Evolutionary conservation across 2,329 filamentous ascomycete genomes (phyloP).

Genomic region (Fusarium anthophilum): DNA sequence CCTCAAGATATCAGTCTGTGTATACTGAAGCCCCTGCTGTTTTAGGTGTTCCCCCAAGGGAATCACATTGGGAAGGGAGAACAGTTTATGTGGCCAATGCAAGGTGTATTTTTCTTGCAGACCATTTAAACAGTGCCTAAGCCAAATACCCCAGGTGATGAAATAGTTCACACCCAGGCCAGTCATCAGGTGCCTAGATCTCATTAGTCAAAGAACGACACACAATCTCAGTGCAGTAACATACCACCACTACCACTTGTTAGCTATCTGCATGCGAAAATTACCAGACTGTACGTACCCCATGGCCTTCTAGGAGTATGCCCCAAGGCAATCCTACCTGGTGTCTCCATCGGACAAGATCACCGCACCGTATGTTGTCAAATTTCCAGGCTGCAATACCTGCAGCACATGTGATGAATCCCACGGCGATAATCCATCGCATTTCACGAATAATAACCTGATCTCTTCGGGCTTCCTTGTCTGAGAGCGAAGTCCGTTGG

Average conservation of each 20-base stretch:
- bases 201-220: accelerated
- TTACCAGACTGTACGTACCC: not conserved
- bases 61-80: accelerated
- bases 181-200: not conserved
- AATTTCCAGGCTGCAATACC: not conserved
- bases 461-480: accelerated
- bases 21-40: accelerated
- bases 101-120: not conserved
- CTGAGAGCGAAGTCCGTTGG: accelerated
- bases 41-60: accelerated
- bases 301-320: not conserved
- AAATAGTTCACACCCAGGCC: not conserved
- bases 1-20: accelerated
- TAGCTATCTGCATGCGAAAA: not conserved
- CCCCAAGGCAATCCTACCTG: not conserved
- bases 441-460: not conserved
- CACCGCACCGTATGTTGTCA: accelerated
- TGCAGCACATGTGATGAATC: not conserved
- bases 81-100: not conserved
- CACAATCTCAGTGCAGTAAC: not conserved
- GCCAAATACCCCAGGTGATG: not conserved
- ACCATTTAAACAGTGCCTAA: not conserved
- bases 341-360: not conserved
- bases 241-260: not conserved
- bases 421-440: not conserved